Conservation (phyloP, 2,329 filamentous ascomycete genomes). For the Aspergillus aculeatinus region DNA sequence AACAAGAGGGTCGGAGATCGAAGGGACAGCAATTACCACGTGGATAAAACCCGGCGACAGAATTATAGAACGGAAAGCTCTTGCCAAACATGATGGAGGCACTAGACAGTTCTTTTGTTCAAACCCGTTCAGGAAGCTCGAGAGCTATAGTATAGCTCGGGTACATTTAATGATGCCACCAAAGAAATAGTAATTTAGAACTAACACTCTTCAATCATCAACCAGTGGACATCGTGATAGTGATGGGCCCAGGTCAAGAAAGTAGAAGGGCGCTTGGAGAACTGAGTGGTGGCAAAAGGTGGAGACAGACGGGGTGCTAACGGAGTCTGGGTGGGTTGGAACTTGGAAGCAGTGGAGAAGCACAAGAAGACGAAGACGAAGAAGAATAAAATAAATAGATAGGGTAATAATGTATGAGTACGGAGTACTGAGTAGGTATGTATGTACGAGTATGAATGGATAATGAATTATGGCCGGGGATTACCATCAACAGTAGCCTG, state of each 20-base stretch:
- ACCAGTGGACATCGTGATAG: constrained; percentile 12
- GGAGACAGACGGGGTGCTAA: not conserved
- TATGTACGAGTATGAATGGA: not conserved
- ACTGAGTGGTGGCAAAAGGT: constrained; percentile 12
- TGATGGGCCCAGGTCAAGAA: constrained; percentile 11
- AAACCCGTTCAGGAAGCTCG: constrained; percentile 8
- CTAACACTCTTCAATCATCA: constrained; percentile 3
- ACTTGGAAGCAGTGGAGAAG: not conserved
- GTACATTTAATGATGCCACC: constrained; percentile 4
- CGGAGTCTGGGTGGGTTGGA: not conserved
- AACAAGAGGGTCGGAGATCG: constrained; percentile 2
- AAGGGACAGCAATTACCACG: constrained; percentile 40
- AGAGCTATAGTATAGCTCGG: not conserved
- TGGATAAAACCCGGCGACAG: constrained; percentile 40
- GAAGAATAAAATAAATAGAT: constrained; percentile 4
- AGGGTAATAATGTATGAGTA: not conserved
- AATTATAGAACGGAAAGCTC: constrained; percentile 40
- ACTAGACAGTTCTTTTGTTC: constrained; percentile 11
- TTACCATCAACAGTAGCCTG: constrained; percentile 50
- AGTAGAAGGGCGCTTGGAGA: not conserved
- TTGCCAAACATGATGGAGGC: constrained; percentile 41
- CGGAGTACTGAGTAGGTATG: too few species aligned
- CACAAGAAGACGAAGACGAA: constrained; percentile 1
- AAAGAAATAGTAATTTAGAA: not conserved
- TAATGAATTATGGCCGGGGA: constrained; percentile 22